phyloP scores from a whole-genome alignment of 306 rosid species.

The Rosa persica region DNA sequence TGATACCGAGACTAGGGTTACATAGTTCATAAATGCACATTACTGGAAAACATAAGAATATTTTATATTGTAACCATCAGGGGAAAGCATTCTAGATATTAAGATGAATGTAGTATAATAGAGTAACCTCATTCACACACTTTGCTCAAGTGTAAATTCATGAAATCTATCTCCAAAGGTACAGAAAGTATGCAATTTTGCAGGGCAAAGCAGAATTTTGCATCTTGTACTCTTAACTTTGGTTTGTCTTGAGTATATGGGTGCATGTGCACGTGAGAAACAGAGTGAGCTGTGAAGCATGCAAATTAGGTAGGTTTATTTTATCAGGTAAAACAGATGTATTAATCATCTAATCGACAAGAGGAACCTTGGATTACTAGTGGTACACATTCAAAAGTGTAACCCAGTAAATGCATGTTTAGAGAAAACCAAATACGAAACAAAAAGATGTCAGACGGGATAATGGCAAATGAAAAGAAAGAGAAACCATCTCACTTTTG shows the following conservation, averaged over 20 bases:
- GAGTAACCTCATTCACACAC: background rate
- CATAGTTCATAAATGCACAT: background rate
- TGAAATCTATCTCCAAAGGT: background rate
- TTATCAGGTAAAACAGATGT: background rate
- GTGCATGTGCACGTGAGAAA: background rate
- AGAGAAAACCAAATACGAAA: conserved; percentile 3
- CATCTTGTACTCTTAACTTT: background rate
- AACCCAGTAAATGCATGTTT: background rate
- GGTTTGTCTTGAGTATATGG: background rate
- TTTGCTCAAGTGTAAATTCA: too few species aligned
- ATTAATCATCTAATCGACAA: background rate
- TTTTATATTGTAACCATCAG: background rate
- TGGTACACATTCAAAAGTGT: background rate
- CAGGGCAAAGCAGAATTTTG: background rate
- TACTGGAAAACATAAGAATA: background rate
- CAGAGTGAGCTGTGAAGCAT: background rate
- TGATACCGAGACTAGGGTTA: background rate
- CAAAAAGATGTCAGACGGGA: background rate
- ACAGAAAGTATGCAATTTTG: background rate
- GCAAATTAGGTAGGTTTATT: background rate
- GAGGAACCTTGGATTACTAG: background rate
- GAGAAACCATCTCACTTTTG: conserved; percentile 57
- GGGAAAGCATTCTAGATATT: background rate
- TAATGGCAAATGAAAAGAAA: conserved; percentile 13
- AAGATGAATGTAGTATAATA: background rate